Conservation (phyloP, 345 rosid species). For the Brassica carinata region DNA sequence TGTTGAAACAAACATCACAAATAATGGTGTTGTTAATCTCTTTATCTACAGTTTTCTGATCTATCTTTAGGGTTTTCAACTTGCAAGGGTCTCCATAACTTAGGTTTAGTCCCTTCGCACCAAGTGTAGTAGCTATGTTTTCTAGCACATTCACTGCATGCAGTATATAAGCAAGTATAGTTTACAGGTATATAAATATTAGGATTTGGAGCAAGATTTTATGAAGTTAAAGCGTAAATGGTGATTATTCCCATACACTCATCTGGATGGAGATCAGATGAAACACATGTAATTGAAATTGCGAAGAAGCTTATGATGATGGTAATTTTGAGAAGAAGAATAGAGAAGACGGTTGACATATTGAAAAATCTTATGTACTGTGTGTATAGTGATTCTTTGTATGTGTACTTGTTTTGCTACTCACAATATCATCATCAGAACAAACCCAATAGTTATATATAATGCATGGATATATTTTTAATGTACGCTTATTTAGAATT, state of each 20-base stretch:
- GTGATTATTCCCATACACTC: neutral
- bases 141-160: neutral
- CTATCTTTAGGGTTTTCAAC: neutral
- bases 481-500: neutral
- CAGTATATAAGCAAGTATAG: neutral
- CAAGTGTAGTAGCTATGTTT: conserved; percentile 4
- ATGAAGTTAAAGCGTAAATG: neutral
- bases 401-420: neutral
- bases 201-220: neutral
- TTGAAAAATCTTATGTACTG: neutral
- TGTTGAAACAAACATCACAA: neutral
- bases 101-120: neutral
- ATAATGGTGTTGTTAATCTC: neutral
- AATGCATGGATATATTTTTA: neutral
- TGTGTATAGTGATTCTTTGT: neutral
- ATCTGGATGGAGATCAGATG: neutral
- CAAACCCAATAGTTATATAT: neutral
- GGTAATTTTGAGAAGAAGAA: neutral
- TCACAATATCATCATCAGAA: neutral
- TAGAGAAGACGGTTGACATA: neutral
- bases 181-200: neutral
- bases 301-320: neutral
- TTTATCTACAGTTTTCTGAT: neutral
- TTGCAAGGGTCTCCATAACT: neutral
- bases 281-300: neutral